These are phyloP conservation scores for Fusarium succisae DNA, from an alignment of 2,329 filamentous ascomycete species.

Conservation along the genomic window DNA sequence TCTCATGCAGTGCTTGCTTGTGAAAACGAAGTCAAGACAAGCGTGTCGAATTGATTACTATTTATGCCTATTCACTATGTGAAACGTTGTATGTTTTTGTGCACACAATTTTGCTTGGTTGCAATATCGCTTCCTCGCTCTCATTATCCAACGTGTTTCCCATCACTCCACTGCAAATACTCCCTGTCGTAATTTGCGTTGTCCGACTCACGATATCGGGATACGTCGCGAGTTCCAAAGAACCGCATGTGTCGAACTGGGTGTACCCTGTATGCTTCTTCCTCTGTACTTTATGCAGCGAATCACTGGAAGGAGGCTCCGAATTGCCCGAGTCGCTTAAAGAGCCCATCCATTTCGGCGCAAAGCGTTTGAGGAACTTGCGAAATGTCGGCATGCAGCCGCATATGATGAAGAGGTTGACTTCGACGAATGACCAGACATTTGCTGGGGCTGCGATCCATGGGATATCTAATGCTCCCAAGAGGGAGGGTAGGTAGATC, in stretches of 20 bases:
- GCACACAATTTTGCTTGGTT: constrained; percentile 6
- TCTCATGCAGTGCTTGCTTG: neutral
- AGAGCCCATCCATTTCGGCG: constrained; percentile 70
- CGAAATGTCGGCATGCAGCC: constrained; percentile 40
- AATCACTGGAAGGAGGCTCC: neutral
- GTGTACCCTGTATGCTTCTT: constrained; percentile 24
- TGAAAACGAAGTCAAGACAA: accelerated
- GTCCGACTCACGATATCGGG: neutral
- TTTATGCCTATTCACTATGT: neutral
- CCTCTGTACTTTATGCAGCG: constrained; percentile 4
- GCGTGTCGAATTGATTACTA: accelerated
- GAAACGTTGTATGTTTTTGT: constrained; percentile 14
- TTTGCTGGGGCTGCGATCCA: constrained; percentile 39
- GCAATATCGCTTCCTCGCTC: constrained; percentile 21
- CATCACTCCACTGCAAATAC: neutral
- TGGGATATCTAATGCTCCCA: constrained; percentile 5
- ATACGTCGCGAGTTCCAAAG: constrained; percentile 7
- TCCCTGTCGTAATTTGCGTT: neutral
- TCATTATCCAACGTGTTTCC: neutral
- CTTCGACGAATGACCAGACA: constrained; percentile 47
- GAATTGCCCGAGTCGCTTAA: constrained; percentile 60
- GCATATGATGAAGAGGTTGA: constrained; percentile 43
- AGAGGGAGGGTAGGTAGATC: constrained; percentile 37
- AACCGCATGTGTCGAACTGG: neutral
- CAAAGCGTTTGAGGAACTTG: constrained; percentile 67